Percentiles rank a stretch among this genome's conserved stretches.
Evolutionary conservation across 1,284 basidiomycete genomes (phyloP).

Genomic region (Cryptococcus depauperatus): DNA sequence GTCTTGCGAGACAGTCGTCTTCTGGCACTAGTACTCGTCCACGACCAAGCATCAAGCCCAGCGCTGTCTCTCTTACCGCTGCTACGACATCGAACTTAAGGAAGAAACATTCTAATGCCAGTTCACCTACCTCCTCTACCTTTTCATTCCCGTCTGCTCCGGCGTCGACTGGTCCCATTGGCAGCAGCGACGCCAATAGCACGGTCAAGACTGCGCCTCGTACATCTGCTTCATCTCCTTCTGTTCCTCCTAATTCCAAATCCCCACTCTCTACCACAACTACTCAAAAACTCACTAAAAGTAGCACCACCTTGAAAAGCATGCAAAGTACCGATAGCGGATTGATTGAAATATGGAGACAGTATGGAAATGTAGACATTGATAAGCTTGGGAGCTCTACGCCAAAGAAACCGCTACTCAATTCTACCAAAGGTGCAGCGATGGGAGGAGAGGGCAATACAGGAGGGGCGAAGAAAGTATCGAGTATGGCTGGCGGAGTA

Average conservation of each 20-base stretch:
- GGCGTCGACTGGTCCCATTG: not conserved
- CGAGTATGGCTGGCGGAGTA: not conserved
- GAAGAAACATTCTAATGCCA: too few relatives aligned
- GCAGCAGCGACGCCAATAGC: too few relatives aligned
- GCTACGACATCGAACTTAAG: too few relatives aligned
- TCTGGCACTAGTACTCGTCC: not conserved
- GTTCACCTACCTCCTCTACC: slow-evolving; percentile 5
- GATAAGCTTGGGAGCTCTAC: slow-evolving; percentile 2
- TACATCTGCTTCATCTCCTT: too few relatives aligned
- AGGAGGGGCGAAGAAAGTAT: not conserved
- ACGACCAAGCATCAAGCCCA: not conserved
- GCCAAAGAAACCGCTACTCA: not conserved
- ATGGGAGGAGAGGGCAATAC: not conserved
- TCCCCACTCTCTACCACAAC: not conserved
- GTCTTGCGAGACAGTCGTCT: slow-evolving; percentile 2
- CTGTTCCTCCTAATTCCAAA: too few relatives aligned
- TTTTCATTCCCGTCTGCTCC: not conserved
- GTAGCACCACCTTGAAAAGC: not conserved
- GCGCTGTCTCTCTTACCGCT: not conserved
- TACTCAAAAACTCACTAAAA: not conserved
- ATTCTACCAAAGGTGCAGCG: not conserved
- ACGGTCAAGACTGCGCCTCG: too few relatives aligned
- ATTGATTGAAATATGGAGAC: slow-evolving; percentile 12
- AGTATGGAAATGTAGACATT: slow-evolving; percentile 8
- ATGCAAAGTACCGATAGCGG: slow-evolving; percentile 9